Base-by-base conservation (phyloP, 2,329 filamentous ascomycete genomes). In the Trichoderma citrinoviride region DNA sequence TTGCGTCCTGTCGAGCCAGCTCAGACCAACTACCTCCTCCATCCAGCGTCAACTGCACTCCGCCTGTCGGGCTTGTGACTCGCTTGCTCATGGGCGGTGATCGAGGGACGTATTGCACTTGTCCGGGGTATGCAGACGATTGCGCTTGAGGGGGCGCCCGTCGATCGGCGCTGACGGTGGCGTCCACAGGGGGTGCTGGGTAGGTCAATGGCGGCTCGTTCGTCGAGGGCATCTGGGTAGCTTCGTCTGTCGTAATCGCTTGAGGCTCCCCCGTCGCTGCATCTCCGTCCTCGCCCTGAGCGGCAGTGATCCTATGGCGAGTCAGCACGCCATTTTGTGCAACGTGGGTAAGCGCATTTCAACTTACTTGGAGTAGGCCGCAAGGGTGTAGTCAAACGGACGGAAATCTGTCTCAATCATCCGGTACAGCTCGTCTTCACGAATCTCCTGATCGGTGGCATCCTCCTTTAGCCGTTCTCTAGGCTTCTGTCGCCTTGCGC, bases 351-450 rank as follows among this genome's bases (percentile, higher is more conserved):
- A 19, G 14, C 29, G 17, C 8, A 33, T 37, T 17, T 15, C 10
- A 3, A 70, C 87, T 68, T 82, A 92, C 85, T 89, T 89, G 73
- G 89, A 88, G 72, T 93, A 94, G 3, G 88, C 90, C 21, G 91
- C 88, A 3, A 89, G 80, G 0, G 93, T 97, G 77, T 99, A 99
- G 76, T 99, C 95, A 75, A 98, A 99, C 0, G 93, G 92, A 75
- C 91, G 88, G 74, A 98, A 99, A 72, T 97, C 90, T 5, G 87
- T 90, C 77, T 99, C 95, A 67, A 99, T 97, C 85, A 96, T 91
- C 68, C 88, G 88, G 76, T 98, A 95, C 23, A 98, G 83, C 76
- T 97, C 93, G 68, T 99, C 94, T 70, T 96, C 93, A 23, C 93
- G 86, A 64, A 97, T 96, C 76, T 99, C 94, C 76, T 96, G 94